A percentile compares a stretch with the other conserved stretches of the same genome.
Conservation (phyloP, 1,139 yeast genomes). For the Saccharomyces hybrid region DNA sequence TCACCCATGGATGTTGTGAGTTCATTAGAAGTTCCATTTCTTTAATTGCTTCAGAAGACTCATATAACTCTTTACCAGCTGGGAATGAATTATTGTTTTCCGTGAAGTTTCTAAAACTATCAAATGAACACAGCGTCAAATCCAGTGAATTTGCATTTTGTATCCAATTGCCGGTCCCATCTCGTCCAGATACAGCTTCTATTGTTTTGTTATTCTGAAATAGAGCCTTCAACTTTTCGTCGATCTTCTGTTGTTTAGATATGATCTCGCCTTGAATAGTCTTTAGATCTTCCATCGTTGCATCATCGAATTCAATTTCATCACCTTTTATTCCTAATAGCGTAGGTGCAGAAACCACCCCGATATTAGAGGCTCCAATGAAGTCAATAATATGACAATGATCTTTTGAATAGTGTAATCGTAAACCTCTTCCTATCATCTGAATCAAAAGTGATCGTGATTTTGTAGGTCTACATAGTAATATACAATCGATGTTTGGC, state of each 20-base stretch:
- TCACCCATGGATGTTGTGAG: constrained; percentile 30
- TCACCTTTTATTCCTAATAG: constrained; percentile 41
- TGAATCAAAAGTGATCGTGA: constrained; percentile 68
- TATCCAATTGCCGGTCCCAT: constrained; percentile 8
- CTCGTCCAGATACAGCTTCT: constrained; percentile 1
- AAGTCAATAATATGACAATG: constrained; percentile 74
- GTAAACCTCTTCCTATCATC: constrained; percentile 87
- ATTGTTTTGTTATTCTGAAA: background rate
- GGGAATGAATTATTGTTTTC: constrained; percentile 4
- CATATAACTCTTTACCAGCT: constrained; percentile 1
- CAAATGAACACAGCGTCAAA: constrained; percentile 30
- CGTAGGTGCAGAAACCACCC: constrained; percentile 56
- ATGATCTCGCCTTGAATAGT: constrained; percentile 28
- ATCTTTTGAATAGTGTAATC: constrained; percentile 53
- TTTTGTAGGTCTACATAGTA: constrained; percentile 74
- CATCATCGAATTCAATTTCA: constrained; percentile 34
- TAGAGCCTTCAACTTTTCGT: constrained; percentile 4
- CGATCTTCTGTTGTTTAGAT: constrained; percentile 2
- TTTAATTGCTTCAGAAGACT: constrained; percentile 4
- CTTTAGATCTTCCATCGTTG: constrained; percentile 31
- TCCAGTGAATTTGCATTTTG: constrained; percentile 21
- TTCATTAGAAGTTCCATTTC: constrained; percentile 14
- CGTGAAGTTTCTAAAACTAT: constrained; percentile 25
- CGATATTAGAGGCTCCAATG: constrained; percentile 53
- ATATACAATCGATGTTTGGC: constrained; percentile 77